Conservation (phyloP, 2,329 filamentous ascomycete genomes). For the Pseudogymnoascus sp. region DNA sequence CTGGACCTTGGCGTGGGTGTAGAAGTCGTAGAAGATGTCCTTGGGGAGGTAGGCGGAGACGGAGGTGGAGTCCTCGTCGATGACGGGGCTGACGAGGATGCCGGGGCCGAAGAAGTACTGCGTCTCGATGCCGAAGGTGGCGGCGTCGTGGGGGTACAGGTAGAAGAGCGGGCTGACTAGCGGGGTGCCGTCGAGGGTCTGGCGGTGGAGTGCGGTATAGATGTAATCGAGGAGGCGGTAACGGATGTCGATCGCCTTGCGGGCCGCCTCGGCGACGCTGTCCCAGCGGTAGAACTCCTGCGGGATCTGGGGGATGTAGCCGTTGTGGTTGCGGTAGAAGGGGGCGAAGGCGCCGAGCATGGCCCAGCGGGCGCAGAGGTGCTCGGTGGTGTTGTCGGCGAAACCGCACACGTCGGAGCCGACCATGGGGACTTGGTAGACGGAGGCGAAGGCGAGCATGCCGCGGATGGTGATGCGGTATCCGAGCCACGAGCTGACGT, state of each 20-base stretch:
- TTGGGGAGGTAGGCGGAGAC: constrained; percentile 42
- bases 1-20: constrained; percentile 38
- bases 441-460: constrained; percentile 51
- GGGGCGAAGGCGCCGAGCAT: constrained; percentile 63
- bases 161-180: constrained; percentile 64
- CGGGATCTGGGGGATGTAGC: constrained; percentile 35
- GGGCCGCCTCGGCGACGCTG: constrained; percentile 52
- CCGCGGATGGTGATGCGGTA: constrained; percentile 50
- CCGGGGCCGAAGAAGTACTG: constrained; percentile 44
- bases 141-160: constrained; percentile 48
- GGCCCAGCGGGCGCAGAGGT: constrained; percentile 68
- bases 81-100: constrained; percentile 41
- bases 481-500: constrained; percentile 47
- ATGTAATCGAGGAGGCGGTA: constrained; percentile 73
- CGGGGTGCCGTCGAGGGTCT: constrained; percentile 53
- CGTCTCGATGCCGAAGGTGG: constrained; percentile 37
- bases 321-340: constrained; percentile 69
- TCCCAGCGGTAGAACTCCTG: constrained; percentile 70
- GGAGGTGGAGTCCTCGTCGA: constrained; percentile 34
- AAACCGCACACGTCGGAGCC: constrained; percentile 74
- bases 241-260: constrained; percentile 60
- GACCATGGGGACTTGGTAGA: constrained; percentile 62
- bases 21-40: constrained; percentile 42
- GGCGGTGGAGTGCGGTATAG: constrained; percentile 60
- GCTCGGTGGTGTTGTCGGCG: constrained; percentile 54